Evolutionary conservation across 257 asterid genomes (phyloP), one percentile per base, ranked within the genome.

Genomic region (Cordia subcordata): DNA sequence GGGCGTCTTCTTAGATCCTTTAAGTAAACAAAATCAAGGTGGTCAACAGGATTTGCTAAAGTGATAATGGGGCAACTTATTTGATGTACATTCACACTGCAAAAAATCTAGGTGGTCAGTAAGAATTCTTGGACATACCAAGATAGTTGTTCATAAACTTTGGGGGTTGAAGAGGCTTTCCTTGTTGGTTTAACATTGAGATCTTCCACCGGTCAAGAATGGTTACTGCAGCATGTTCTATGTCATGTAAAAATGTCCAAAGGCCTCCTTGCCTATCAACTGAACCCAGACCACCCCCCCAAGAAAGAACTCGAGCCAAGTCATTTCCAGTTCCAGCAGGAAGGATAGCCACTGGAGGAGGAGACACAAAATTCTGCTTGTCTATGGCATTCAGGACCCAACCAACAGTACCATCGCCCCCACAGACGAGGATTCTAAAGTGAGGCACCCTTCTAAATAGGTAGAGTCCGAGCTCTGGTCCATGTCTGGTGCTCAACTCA

Each of bases 261-360:
- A 93, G 84, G 63, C 99, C 99, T 45, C 99, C 99, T 76, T 86
- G 97, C 78, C 99, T 89, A 81, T 93, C 92, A 67, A 93, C 95
- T 11, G 96, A 85, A n/a, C 97, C 96, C 64, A 93, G 78, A 68
- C 99, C 99, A 63, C 78, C 94, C 18, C 99, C 99, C 99, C 97
- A 93, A 35, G 86, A 82, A 66, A 93, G 94, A 75, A 89, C 99
- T 57, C 99, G 85, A 67, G 99, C 89, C 82, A 93, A 76, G 74
- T 93, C 99, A 79, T 93, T 93, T 63, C 99, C 99, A 3, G 97
- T 93, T 76, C 99, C 99, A 1, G 97, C 95, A 39, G 99, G 99
- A 70, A 93, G 96, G 73, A 93, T 87, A 72, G 95, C 97, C 71
- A 93, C 87, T 11, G 99, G 97, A 17, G 99, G 99, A 67, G 99